phyloP scores from a whole-genome alignment of 306 rosid species.

The Prinsepia uniflora region DNA sequence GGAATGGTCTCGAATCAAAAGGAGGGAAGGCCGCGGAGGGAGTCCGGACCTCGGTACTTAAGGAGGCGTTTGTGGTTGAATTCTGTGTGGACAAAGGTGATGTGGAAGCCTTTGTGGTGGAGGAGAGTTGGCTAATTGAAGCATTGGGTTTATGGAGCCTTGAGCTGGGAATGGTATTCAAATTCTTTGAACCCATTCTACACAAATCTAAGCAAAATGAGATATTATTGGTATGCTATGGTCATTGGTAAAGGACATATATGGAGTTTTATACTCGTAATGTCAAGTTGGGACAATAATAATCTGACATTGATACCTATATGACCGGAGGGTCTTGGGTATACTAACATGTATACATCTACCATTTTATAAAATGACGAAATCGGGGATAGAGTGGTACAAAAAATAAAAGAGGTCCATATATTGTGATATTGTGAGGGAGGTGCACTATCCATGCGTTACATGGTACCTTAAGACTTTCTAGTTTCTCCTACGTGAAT shows the following conservation, averaged over 20 bases:
- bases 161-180: slow-evolving; percentile 33
- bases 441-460: too few species aligned
- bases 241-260: too few species aligned
- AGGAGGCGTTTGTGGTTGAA: slow-evolving; percentile 35
- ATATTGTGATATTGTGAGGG: too few species aligned
- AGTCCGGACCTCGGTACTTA: slow-evolving; percentile 21
- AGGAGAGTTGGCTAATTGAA: slow-evolving; percentile 33
- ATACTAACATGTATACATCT: too few species aligned
- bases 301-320: too few species aligned
- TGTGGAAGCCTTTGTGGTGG: slow-evolving; percentile 33
- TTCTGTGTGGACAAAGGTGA: slow-evolving; percentile 41
- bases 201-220: not conserved
- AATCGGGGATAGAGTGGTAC: too few species aligned
- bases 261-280: not conserved
- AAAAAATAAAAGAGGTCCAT: too few species aligned
- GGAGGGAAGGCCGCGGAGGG: slow-evolving; percentile 32
- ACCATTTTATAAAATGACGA: too few species aligned
- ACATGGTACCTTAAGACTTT: too few species aligned
- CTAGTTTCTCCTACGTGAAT: too few species aligned
- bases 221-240: not conserved
- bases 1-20: slow-evolving; percentile 31
- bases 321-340: too few species aligned
- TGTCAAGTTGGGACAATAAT: too few species aligned
- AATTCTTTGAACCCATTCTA: not conserved
- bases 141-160: slow-evolving; percentile 38